These are phyloP conservation scores for Cnidoscolus chayamansa DNA, from an alignment of 441 rosid species.

Conservation along the genomic window DNA sequence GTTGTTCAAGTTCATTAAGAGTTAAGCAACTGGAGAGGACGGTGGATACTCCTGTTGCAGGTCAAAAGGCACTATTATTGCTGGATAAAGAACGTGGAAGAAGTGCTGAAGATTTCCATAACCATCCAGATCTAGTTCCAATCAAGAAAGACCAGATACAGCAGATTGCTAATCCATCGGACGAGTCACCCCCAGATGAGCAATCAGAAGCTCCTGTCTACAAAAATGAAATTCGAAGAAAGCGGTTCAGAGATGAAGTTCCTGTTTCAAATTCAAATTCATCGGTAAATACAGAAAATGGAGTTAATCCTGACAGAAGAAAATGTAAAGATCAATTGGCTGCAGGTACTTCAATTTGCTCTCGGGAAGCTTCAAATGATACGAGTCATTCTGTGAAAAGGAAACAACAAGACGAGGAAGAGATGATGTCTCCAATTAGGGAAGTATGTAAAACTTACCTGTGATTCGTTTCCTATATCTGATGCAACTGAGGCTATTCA, in stretches of 20 bases:
- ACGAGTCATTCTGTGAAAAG: conserved; percentile 22
- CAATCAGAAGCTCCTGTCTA: conserved; percentile 44
- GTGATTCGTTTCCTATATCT: background rate
- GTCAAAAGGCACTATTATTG: background rate
- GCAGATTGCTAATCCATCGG: background rate
- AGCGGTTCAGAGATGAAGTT: background rate
- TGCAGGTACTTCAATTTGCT: conserved; percentile 35
- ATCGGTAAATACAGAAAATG: conserved; percentile 10
- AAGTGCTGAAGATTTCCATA: background rate
- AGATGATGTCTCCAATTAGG: conserved; percentile 28
- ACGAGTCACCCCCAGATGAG: conserved; percentile 40
- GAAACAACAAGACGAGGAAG: conserved; percentile 30
- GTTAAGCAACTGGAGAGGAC: conserved; percentile 14
- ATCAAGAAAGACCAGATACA: background rate
- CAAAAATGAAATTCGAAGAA: background rate
- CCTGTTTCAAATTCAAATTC: conserved; percentile 6
- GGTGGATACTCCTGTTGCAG: conserved; percentile 2
- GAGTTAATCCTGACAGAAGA: conserved; percentile 14
- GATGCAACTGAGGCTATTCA: conserved; percentile 7
- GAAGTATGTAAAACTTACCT: conserved; percentile 22
- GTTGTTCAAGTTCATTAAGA: conserved; percentile 6
- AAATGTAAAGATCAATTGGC: conserved; percentile 26
- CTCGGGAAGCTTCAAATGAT: conserved; percentile 44
- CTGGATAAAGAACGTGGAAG: conserved; percentile 2
- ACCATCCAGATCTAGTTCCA: conserved; percentile 9